Base-by-base conservation (phyloP, 2,329 filamentous ascomycete genomes). In the Paecilomyces variotii region DNA sequence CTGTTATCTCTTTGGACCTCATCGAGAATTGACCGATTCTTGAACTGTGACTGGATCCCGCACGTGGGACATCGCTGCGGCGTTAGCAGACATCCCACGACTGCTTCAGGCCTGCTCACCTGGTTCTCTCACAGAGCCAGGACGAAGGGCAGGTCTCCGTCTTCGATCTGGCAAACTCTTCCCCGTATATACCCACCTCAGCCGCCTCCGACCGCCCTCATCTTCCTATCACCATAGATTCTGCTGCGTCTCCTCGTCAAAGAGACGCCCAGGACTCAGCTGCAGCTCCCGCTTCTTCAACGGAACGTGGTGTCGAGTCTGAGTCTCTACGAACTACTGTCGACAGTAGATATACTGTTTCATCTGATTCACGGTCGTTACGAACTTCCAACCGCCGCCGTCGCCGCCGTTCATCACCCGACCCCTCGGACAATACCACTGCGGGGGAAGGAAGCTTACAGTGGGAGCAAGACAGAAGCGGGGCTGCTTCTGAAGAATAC, bases 111-210 rank as follows among this genome's bases (percentile, higher is more conserved):
- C 75, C 73, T 76, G 70, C 71, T 74, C 73, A 70, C 72, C 73
- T 76, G 74, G 74, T 77, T 76, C 74, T 75, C 63, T 55, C 61
- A 64, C 66, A 71, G 74, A 76, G 72, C 74, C 73, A 73, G 74
- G 70, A 63, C 65, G 69, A 67, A 71, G 70, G 70, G 73, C 74
- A 75, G 68, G 68, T 69, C 68, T 67, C 77, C 78, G 77, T 75
- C 75, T 78, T 85, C 85, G 87, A 85, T 82, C 87, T 90, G 87
- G 87, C 88, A 84, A 82, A 85, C 80, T 79, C 71, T 73, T 78
- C 82, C 76, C 78, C 77, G 72, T 75, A 77, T 73, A 74, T 72
- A 75, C 74, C 77, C 76, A 79, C 83, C 82, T 83, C 82, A 82
- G 79, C 81, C 84, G 79, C 81, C 79, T 78, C 87, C 84, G 87